Evolutionary conservation across 176 grass and related monocot species (phyloP).

Genomic region (Cenchrus americanus): DNA sequence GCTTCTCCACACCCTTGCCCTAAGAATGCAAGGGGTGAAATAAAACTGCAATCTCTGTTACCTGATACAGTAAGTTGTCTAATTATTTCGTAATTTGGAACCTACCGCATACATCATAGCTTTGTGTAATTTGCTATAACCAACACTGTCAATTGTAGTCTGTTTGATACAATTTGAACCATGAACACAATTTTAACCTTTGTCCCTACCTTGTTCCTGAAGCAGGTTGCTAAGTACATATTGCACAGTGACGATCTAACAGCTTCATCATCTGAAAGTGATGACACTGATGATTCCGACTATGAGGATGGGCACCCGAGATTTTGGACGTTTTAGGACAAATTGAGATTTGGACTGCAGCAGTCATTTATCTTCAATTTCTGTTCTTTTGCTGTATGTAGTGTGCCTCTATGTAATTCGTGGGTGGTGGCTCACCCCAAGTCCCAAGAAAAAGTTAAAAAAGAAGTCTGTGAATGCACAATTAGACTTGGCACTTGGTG

Average conservation of each 20-base stretch:
- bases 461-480: too few relatives aligned
- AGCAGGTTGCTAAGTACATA: constrained; percentile 60
- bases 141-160: neutral
- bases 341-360: neutral
- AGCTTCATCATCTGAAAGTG: constrained; percentile 47
- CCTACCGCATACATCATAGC: neutral
- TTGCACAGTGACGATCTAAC: constrained; percentile 32
- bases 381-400: neutral
- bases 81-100: neutral
- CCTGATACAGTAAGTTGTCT: constrained; percentile 61
- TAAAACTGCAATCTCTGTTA: constrained; percentile 57
- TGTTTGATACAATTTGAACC: neutral
- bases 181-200: neutral
- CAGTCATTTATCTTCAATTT: neutral
- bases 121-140: neutral
- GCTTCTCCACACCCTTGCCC: constrained; percentile 52
- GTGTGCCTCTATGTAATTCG: too few relatives aligned
- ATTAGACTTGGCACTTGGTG: too few relatives aligned
- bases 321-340: constrained; percentile 33
- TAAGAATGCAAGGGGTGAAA: constrained; percentile 46
- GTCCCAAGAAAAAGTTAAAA: too few relatives aligned
- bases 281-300: constrained; percentile 40
- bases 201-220: constrained; percentile 1
- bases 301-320: constrained; percentile 17
- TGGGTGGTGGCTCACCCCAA: too few relatives aligned